Percentiles rank a stretch among this genome's conserved stretches.
phyloP scores from a whole-genome alignment of 208 protist genomes.

The Acanthamoeba sp. region DNA sequence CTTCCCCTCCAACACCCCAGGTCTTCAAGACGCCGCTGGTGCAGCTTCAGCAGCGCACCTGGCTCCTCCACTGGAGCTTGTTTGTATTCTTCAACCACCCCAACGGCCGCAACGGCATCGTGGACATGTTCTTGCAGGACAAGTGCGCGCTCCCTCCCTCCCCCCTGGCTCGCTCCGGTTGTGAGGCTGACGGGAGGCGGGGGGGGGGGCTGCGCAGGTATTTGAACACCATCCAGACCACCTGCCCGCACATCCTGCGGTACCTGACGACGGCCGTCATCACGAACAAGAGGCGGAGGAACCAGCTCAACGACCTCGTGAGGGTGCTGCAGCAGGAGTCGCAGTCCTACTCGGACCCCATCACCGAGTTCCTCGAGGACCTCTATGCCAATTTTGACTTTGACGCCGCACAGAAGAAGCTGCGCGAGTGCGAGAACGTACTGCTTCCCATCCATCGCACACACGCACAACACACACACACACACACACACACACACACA shows the following conservation, averaged over 20 bases:
- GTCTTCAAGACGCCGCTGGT: constrained; percentile 73
- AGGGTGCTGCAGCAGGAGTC: constrained; percentile 87
- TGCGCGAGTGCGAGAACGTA: constrained; percentile 85
- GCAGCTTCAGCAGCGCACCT: constrained; percentile 90
- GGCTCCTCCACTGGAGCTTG: constrained; percentile 90
- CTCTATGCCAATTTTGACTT: constrained; percentile 91
- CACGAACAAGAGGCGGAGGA: constrained; percentile 79
- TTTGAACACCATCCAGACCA: constrained; percentile 88
- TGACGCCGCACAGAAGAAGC: constrained; percentile 87
- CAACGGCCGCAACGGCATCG: constrained; percentile 83
- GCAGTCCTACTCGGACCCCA: constrained; percentile 87
- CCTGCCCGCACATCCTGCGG: constrained; percentile 88
- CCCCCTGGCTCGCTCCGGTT: not conserved
- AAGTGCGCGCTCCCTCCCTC: constrained; percentile 72
- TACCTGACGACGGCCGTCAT: constrained; percentile 89
- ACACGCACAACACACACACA: no score
- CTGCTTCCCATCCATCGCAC: not conserved
- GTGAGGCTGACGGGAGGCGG: not conserved
- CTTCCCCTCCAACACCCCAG: not conserved
- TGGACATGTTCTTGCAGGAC: constrained; percentile 88
- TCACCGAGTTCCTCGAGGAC: constrained; percentile 87
- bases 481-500: no score
- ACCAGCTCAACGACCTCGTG: constrained; percentile 86
- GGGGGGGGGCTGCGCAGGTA: constrained; percentile 79
- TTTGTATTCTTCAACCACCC: constrained; percentile 90